Conservation (phyloP, 2,329 filamentous ascomycete genomes). For the Xylaria sp. region DNA sequence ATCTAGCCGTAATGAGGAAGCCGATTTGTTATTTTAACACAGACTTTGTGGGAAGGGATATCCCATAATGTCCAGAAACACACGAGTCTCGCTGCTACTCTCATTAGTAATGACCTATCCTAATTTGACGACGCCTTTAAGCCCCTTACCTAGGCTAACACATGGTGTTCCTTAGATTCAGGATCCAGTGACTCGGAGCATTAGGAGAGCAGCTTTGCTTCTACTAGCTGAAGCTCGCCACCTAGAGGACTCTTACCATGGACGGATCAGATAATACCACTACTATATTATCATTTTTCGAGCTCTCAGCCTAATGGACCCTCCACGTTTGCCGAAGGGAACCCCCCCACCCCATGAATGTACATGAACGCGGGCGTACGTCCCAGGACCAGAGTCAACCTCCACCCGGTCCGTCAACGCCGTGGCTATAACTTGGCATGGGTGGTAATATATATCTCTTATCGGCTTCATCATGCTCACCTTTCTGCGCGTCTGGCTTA, state of each 20-base stretch:
- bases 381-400: constrained; percentile 19
- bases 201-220: not conserved
- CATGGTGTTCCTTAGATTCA: not conserved
- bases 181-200: not conserved
- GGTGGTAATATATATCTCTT: constrained; percentile 29
- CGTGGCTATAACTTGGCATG: constrained; percentile 27
- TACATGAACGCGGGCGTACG: constrained; percentile 10
- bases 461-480: constrained; percentile 22
- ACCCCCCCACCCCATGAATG: constrained; percentile 20
- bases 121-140: not conserved
- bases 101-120: not conserved
- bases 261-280: not conserved
- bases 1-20: constrained; percentile 14
- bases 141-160: not conserved
- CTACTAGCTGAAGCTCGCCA: not conserved
- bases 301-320: constrained; percentile 16
- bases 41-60: not conserved
- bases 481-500: constrained; percentile 12
- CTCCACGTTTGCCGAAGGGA: constrained; percentile 22
- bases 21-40: not conserved
- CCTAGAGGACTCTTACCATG: not conserved
- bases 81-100: not conserved
- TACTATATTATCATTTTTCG: not conserved
- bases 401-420: constrained; percentile 33
- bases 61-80: not conserved